Percentiles rank a stretch among this genome's conserved stretches.
Evolutionary conservation across 2,329 filamentous ascomycete genomes (phyloP).

Genomic region (Ilyonectria robusta): DNA sequence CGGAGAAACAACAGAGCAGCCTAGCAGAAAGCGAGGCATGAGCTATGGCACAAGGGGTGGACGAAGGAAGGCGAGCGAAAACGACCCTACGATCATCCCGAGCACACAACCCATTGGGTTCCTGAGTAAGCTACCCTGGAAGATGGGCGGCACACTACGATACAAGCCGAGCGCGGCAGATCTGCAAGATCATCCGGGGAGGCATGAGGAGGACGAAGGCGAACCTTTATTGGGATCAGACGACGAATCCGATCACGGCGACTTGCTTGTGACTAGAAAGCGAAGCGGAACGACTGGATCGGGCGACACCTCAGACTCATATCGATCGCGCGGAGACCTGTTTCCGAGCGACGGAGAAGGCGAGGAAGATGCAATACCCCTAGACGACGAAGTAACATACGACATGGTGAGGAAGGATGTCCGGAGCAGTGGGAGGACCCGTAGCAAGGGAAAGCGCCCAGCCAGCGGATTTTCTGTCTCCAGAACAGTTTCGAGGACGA

Average conservation of each 20-base stretch:
- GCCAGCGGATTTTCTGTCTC: constrained; percentile 55
- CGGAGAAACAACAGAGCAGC: constrained; percentile 69
- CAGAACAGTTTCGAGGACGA: constrained; percentile 72
- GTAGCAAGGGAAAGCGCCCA: constrained; percentile 72
- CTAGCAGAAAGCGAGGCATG: constrained; percentile 84
- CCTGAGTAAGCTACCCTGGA: constrained; percentile 86
- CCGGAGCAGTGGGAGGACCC: constrained; percentile 70
- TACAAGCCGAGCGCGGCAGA: constrained; percentile 95
- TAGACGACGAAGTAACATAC: constrained; percentile 94
- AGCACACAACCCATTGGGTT: constrained; percentile 90
- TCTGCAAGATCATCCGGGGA: constrained; percentile 86
- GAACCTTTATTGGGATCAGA: constrained; percentile 75
- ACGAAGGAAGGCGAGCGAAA: constrained; percentile 64
- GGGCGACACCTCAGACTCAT: constrained; percentile 86
- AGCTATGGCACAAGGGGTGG: constrained; percentile 83
- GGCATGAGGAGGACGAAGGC: constrained; percentile 68
- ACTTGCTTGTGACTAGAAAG: constrained; percentile 57
- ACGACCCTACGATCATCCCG: constrained; percentile 92
- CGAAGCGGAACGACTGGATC: constrained; percentile 86
- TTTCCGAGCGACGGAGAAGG: constrained; percentile 90
- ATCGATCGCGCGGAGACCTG: constrained; percentile 88
- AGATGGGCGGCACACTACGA: constrained; percentile 83
- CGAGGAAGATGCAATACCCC: constrained; percentile 91
- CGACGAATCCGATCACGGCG: constrained; percentile 49
- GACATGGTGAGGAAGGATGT: constrained; percentile 84